Base-by-base conservation (phyloP, 371 early-diverging fungal genomes). In the Mucor indicus region DNA sequence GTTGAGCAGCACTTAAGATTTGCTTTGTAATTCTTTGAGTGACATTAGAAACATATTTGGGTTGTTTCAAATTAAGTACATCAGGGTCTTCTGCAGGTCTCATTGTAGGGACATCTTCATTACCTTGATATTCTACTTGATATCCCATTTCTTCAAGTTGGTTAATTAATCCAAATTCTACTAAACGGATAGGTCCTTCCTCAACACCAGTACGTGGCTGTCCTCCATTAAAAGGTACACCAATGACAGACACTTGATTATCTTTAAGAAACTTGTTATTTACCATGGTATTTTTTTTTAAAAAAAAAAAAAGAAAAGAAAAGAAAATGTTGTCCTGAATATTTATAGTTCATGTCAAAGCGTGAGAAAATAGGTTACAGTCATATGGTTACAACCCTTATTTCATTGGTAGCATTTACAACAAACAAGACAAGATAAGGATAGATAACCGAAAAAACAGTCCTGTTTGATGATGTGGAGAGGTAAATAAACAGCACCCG, bases 201-300 rank as follows among this genome's bases (percentile, higher is more conserved):
- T 97, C 96, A 12, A 97, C 98, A 49, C 97, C 97, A 31, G 77
- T 81, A 56, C 86, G 86, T 41, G 91, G 69, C 53, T 83, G 91
- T 3, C 91, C 91, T 16, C 85, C 91, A 69, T 84, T 86, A 68
- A 93, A 92, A 11, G 90, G 87, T 17, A 86, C 62, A 37, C 69
- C 75, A 43, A 75, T 46, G 2, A 71, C 62, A 9, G 75, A 55
- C 3, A 66, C 62, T n/a, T 52, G 27, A 6, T 66, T 63, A 20
- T 57, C 36, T 11, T 56, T 49, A 4, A 74, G 25, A 21, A 72
- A 67, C 22, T 64, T 48, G 44, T 52, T 27, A n/a, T n/a, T n/a
- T n/a, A n/a, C n/a, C 48, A 41, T 46, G 43, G 13, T 36, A 24
- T 33, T 36, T 48, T 29, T 35, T 42, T 30, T 38, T 22, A 25